Base-by-base conservation (phyloP, 768 basidiomycete species). In the Thelephora ganbajun region DNA sequence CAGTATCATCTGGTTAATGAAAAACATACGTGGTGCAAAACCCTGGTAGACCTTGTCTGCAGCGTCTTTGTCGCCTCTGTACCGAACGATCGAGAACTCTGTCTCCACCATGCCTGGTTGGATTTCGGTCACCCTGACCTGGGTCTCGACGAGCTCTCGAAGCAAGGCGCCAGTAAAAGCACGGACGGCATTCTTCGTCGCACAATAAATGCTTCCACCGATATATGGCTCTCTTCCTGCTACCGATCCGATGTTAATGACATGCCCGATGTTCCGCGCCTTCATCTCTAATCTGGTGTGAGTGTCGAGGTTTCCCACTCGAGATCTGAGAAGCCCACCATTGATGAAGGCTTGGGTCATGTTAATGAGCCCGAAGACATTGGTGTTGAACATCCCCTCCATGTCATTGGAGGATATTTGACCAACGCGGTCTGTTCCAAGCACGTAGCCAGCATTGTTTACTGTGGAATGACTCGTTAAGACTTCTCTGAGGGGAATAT, bases 81-180 rank as follows among this genome's bases (percentile, higher is more conserved):
- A 98, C 13, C 96, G 79, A 20, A 90, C 74, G 52, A 97, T 61
- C 1, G 92, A 96, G 69, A 99, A 99, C 57, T 92, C 87, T 9
- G 88, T 88, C 64, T 88, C 86, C 26, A 88, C 85, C 84, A 87
- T 82, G 81, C 90, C 92, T 26, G 94, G 96, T 59, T 90, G 86
- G 48, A 99, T 83, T 65, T 98, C 91, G 6, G 89, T 84, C 5
- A 98, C 93, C 46, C 96, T 75, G 57, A 99, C 91, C 16, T 80
- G 80, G 13, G 93, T 96, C 59, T 88, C 80, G 33, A 97, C 92
- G 33, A 98, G 71, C 61, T 98, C 94, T 50, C 80, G 73, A 64
- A 89, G 63, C 42, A 98, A 67, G 5, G 83, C 74, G 35, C 79
- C 80, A 19, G 79, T 85, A 68, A 98, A 98, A 2, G 93, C 87